Evolutionary conservation across 176 grass and related monocot genomes (phyloP).

Genomic region (Lolium perenne): DNA sequence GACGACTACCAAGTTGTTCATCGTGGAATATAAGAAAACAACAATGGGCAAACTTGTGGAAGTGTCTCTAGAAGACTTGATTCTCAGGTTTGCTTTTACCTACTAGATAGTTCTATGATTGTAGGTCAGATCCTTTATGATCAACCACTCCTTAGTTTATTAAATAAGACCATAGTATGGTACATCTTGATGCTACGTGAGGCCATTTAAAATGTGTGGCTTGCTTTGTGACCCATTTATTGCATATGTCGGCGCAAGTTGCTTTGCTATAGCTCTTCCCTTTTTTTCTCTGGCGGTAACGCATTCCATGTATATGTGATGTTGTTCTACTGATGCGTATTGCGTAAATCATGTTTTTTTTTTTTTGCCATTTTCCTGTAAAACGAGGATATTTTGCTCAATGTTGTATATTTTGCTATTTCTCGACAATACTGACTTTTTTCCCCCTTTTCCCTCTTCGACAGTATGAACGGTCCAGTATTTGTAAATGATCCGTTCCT

Average conservation of each 20-base stretch:
- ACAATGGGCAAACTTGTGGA: slow-evolving; percentile 30
- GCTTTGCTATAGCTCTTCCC: background rate
- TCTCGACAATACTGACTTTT: background rate
- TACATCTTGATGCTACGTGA: slow-evolving; percentile 14
- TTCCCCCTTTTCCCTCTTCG: background rate
- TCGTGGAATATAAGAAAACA: slow-evolving; percentile 49
- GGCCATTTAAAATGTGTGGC: background rate
- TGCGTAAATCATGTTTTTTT: background rate
- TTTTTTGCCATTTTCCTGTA: background rate
- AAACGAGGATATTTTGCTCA: background rate
- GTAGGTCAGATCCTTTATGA: slow-evolving; percentile 2
- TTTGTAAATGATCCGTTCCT: slow-evolving; percentile 29
- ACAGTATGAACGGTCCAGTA: slow-evolving; percentile 60
- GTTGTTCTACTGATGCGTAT: background rate
- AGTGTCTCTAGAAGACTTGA: slow-evolving; percentile 51
- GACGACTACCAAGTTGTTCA: slow-evolving; percentile 55
- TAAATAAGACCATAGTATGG: background rate
- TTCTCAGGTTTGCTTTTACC: slow-evolving; percentile 54
- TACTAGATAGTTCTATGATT: background rate
- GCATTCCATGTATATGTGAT: background rate
- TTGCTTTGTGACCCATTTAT: background rate
- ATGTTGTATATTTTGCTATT: background rate
- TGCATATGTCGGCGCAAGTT: background rate
- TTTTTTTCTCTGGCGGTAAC: background rate
- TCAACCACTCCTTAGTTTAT: slow-evolving; percentile 17